Conservation (phyloP, 2,329 filamentous ascomycete species). For the Parafenestella ontariensis region DNA sequence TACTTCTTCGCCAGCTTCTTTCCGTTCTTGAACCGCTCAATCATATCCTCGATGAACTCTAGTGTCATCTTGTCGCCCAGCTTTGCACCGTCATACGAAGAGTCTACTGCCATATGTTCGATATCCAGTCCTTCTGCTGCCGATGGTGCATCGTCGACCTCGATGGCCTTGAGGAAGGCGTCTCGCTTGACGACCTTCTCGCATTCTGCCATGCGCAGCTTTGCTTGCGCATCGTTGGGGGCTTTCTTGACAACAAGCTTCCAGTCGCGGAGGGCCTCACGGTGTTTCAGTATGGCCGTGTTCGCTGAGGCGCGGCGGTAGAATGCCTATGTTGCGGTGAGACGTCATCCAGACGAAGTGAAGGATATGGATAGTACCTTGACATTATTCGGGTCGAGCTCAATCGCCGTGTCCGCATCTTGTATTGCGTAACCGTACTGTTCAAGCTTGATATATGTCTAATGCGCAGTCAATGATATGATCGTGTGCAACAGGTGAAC, state of each 20-base stretch:
- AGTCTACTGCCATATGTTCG: constrained; percentile 82
- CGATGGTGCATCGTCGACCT: constrained; percentile 89
- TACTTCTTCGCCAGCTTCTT: constrained; percentile 97
- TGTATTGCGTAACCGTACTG: constrained; percentile 91
- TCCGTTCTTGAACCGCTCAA: constrained; percentile 83
- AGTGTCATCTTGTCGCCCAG: constrained; percentile 87
- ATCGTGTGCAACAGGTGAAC: constrained; percentile 6
- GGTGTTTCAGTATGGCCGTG: constrained; percentile 86
- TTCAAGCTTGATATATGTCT: constrained; percentile 96
- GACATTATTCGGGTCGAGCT: constrained; percentile 84
- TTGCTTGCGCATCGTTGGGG: constrained; percentile 87
- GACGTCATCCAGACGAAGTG: not conserved
- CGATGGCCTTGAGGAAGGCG: constrained; percentile 94
- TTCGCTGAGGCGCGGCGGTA: constrained; percentile 92
- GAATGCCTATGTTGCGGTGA: constrained; percentile 70
- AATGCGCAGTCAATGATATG: constrained; percentile 22
- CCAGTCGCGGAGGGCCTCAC: constrained; percentile 90
- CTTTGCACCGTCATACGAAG: constrained; percentile 82
- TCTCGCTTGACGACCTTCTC: constrained; percentile 92
- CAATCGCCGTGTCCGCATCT: constrained; percentile 90
- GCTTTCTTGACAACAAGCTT: constrained; percentile 87
- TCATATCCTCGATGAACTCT: constrained; percentile 98
- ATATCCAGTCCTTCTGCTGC: constrained; percentile 90
- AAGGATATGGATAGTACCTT: constrained; percentile 73
- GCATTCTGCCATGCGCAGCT: constrained; percentile 88